phyloP scores from a whole-genome alignment of 164 flowering plant species.

The grape (Vitis vinifera) region ASM3070453v1 NC_081818.1:9519001-9519500 shows the following conservation, averaged over 20 bases:
- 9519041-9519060: background rate
- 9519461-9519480: background rate
- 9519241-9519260: background rate
- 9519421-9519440: background rate
- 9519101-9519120: background rate
- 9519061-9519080: background rate
- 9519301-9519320: conserved; percentile 12
- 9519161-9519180: background rate
- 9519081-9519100: background rate
- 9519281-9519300: background rate
- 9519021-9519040: background rate
- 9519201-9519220: conserved; percentile 4
- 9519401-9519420: background rate
- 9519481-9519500: too few species aligned
- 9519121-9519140: background rate
- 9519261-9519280: conserved; percentile 13
- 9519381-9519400: conserved; percentile 3
- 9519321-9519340: conserved; percentile 16
- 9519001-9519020: background rate
- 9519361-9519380: background rate
- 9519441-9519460: background rate
- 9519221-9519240: background rate
- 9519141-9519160: background rate
- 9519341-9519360: conserved; percentile 13
- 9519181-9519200: background rate